Percentiles rank a stretch among this genome's conserved stretches.
Conservation (phyloP, 352 stramenopile species). For the Pythium rishiriense region DNA sequence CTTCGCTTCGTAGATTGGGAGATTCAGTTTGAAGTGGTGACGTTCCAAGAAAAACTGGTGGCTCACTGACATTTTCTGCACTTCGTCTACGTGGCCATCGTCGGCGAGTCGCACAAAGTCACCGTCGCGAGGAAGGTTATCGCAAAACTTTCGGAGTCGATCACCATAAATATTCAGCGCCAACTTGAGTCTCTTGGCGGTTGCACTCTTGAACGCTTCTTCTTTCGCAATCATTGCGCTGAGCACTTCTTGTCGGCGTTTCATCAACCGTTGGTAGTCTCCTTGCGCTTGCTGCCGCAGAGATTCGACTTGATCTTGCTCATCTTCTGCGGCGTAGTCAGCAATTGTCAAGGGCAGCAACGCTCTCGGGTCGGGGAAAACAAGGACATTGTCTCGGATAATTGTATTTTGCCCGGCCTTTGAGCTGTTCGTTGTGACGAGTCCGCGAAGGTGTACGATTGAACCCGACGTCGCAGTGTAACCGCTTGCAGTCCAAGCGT, state of each 20-base stretch:
- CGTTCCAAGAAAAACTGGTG: constrained; percentile 16
- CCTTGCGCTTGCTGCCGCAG: not conserved
- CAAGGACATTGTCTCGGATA: constrained; percentile 12
- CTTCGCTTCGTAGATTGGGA: constrained; percentile 29
- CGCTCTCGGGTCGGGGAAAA: constrained; percentile 26
- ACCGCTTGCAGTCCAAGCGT: not conserved
- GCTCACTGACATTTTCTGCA: not conserved
- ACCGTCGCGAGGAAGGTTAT: not conserved
- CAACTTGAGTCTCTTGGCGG: not conserved
- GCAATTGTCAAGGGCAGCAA: constrained; percentile 23
- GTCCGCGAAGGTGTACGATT: constrained; percentile 13
- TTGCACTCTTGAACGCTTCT: constrained; percentile 2
- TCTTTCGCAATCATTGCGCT: constrained; percentile 10
- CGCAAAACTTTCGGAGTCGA: not conserved
- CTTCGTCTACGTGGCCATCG: not conserved
- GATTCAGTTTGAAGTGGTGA: constrained; percentile 16
- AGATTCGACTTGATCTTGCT: constrained; percentile 8
- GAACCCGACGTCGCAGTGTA: constrained; percentile 15
- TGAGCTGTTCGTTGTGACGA: constrained; percentile 3
- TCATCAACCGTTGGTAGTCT: not conserved
- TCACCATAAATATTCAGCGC: constrained; percentile 7
- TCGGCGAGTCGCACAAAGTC: not conserved
- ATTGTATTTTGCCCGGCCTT: constrained; percentile 14
- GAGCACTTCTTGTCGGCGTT: not conserved
- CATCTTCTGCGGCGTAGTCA: constrained; percentile 19